Conservation (phyloP, 2,329 filamentous ascomycete genomes). For the Dactylella cylindrospora region DNA sequence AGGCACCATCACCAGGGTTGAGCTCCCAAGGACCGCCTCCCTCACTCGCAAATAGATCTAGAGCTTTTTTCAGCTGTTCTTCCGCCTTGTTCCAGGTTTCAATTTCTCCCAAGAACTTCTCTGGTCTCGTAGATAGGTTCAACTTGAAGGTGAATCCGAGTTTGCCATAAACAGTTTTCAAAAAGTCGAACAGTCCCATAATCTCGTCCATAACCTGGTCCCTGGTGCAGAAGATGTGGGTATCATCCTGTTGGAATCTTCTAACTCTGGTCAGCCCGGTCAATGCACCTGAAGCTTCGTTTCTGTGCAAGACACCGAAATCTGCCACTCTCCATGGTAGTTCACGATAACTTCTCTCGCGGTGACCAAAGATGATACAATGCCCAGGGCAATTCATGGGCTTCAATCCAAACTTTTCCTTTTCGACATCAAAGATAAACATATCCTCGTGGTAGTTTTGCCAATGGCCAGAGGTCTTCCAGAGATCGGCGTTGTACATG, state of each 20-base stretch:
- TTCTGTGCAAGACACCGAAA: slow-evolving; percentile 91
- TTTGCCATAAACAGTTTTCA: slow-evolving; percentile 75
- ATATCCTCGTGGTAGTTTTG: slow-evolving; percentile 92
- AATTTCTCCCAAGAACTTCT: slow-evolving; percentile 83
- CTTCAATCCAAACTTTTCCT: slow-evolving; percentile 82
- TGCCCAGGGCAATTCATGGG: slow-evolving; percentile 99
- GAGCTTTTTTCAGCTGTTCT: slow-evolving; percentile 71
- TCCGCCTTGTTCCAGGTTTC: slow-evolving; percentile 90
- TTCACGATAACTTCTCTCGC: slow-evolving; percentile 83
- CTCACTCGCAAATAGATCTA: slow-evolving; percentile 70
- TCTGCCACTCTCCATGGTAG: slow-evolving; percentile 90
- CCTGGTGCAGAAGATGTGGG: slow-evolving; percentile 89
- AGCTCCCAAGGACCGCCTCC: slow-evolving; percentile 76
- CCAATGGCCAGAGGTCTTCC: slow-evolving; percentile 96
- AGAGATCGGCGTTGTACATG: slow-evolving; percentile 90
- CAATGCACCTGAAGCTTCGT: slow-evolving; percentile 90
- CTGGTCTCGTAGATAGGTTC: slow-evolving; percentile 86
- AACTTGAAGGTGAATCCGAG: slow-evolving; percentile 90
- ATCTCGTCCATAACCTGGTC: slow-evolving; percentile 78
- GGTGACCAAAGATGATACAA: slow-evolving; percentile 80
- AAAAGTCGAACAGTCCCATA: slow-evolving; percentile 80
- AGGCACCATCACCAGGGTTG: slow-evolving; percentile 93
- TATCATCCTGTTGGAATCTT: slow-evolving; percentile 93
- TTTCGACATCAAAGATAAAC: slow-evolving; percentile 82
- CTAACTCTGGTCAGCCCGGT: slow-evolving; percentile 88